Percentiles rank a stretch among this genome's conserved stretches.
Evolutionary conservation across 257 asterid species (phyloP).

Genomic region (Thymus quinquecostatus): DNA sequence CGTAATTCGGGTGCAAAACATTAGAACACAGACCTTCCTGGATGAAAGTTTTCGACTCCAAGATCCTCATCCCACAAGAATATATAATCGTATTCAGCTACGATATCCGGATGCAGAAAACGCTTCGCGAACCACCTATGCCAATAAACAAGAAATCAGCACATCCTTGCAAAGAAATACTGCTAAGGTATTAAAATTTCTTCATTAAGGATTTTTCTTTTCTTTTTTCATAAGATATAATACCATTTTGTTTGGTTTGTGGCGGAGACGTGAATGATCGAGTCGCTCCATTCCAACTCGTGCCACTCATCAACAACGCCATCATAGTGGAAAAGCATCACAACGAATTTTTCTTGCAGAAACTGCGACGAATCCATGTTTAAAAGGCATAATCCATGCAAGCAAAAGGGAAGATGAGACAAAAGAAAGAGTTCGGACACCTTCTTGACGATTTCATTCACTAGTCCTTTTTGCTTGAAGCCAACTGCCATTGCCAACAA

Average conservation of each 20-base stretch:
- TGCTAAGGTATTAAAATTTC: background rate
- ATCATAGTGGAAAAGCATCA: conserved; percentile 94
- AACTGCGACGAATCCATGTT: conserved; percentile 52
- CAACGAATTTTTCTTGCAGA: conserved; percentile 52
- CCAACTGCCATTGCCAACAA: conserved; percentile 87
- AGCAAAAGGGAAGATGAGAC: background rate
- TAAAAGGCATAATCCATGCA: background rate
- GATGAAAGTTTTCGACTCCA: conserved; percentile 75
- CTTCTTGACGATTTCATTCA: conserved; percentile 64
- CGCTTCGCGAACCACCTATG: conserved; percentile 97
- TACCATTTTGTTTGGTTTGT: conserved; percentile 85
- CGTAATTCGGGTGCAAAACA: too few species aligned
- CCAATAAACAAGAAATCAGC: too few species aligned
- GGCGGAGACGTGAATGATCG: conserved; percentile 75
- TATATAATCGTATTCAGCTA: conserved; percentile 73
- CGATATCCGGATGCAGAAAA: conserved; percentile 92
- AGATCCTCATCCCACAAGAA: conserved; percentile 97
- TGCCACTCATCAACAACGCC: conserved; percentile 76
- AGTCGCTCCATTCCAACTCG: conserved; percentile 58
- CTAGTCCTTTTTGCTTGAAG: conserved; percentile 64
- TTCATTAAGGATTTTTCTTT: background rate
- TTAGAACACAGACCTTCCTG: conserved; percentile 51
- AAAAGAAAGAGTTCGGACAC: conserved; percentile 30
- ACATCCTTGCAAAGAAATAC: background rate
- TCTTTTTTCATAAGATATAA: too few species aligned